Percentiles rank a stretch among this genome's conserved stretches.
Evolutionary conservation across 768 basidiomycete species (phyloP).

Genomic region (Tylopilus sp.): DNA sequence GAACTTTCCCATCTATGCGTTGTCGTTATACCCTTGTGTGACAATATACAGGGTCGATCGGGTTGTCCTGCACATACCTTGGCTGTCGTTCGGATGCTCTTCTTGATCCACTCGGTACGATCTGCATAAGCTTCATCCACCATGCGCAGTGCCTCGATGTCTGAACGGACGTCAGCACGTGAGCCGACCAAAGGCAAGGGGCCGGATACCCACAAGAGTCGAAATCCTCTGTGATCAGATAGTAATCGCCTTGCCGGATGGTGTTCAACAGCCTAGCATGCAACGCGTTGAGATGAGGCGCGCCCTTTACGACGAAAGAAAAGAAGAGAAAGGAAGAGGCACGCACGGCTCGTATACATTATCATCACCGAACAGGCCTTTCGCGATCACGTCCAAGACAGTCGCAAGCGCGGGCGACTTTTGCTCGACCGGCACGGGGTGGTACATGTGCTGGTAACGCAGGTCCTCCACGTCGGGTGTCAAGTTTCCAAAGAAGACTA

Average conservation of each 20-base stretch:
- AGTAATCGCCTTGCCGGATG: conserved; percentile 72
- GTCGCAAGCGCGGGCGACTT: conserved; percentile 80
- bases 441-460: conserved; percentile 82
- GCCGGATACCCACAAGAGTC: conserved; percentile 67
- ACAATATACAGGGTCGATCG: conserved; percentile 51
- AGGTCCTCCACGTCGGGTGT: conserved; percentile 86
- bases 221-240: conserved; percentile 89
- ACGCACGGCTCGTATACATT: conserved; percentile 82
- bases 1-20: conserved; percentile 89
- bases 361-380: conserved; percentile 78
- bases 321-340: not conserved
- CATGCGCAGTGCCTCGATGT: conserved; percentile 79
- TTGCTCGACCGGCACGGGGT: conserved; percentile 74
- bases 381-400: conserved; percentile 73
- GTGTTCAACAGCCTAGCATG: conserved; percentile 64
- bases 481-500: conserved; percentile 91
- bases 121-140: conserved; percentile 89
- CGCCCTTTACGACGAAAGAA: not conserved
- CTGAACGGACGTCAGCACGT: conserved; percentile 31
- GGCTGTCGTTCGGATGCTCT: conserved; percentile 79
- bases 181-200: not conserved
- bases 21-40: conserved; percentile 45
- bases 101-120: conserved; percentile 86
- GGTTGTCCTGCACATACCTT: conserved; percentile 44
- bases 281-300: conserved; percentile 17